Base-by-base conservation (phyloP, 176 grass and related monocot genomes). In the Ensete glaucum region DNA sequence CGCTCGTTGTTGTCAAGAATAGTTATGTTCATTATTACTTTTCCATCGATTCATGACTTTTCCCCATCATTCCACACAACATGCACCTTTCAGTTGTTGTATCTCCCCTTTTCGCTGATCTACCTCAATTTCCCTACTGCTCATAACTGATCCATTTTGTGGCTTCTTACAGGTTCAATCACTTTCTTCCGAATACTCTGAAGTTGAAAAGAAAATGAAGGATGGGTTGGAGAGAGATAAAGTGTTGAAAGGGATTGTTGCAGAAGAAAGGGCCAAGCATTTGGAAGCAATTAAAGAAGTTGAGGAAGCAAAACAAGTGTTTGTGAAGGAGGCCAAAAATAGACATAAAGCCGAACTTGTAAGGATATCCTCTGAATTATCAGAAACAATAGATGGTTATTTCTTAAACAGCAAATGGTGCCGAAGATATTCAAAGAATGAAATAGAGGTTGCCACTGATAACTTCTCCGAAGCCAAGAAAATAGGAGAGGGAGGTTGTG, bases 401-500 rank as follows among this genome's bases (percentile, higher is more conserved):
- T 24, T 89, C 9, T 83, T 79, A 52, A 85, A 57, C 22, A 80
- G 78, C 22, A 98, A 84, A 83, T 87, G 80, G 83, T 91, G 95
- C 74, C 87, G 90, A 76, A 89, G 84, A 62, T 99, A 99, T 74
- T 85, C 90, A 16, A 84, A 75, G 69, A 78, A 84, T 74, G 95
- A 99, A 90, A 94, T 99, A 85, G 86, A 99, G 76, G 63, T 83
- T 58, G 95, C 95, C 8, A 99, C 95, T 8, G 71, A 94, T 81
- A 83, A 94, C 77, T 99, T 99, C 72, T 94, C 90, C 22, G 86
- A 81, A 85, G 78, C 88, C 78, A 99, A 84, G 60, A 94, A 94
- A 83, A 99, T 99, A 58, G 95, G 95, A 14, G 90, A 94, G 77
- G 95, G 95, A 54, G 82, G 90, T 84, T 94, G 89, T 79, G 95